These are phyloP conservation scores for Leucosporidium yakuticum DNA, from an alignment of 768 basidiomycete genomes.

Conservation along the genomic window DNA sequence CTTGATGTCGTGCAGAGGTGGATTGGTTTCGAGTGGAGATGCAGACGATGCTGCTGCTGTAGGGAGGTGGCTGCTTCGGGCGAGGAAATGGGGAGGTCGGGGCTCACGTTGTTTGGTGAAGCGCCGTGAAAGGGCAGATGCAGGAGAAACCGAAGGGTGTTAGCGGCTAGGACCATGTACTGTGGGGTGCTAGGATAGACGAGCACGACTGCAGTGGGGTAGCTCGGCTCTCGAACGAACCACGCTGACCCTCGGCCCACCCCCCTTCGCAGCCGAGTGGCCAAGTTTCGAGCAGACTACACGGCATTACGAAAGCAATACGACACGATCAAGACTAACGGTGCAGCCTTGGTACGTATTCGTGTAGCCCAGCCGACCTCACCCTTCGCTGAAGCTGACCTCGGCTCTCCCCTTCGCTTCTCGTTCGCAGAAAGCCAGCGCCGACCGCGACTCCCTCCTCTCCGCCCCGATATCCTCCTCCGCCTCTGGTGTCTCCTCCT, in stretches of 20 bases:
- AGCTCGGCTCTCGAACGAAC: too few species aligned
- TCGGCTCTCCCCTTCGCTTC: background rate
- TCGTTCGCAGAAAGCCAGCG: constrained; percentile 1
- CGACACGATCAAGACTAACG: constrained; percentile 58
- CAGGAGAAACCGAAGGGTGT: too few species aligned
- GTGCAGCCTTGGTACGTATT: background rate
- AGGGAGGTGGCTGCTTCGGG: background rate
- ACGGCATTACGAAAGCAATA: constrained; percentile 73
- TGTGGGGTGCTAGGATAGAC: too few species aligned
- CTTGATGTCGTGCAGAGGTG: background rate
- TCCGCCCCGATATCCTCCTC: constrained; percentile 12
- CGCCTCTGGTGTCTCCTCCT: constrained; percentile 4
- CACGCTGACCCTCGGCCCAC: too few species aligned
- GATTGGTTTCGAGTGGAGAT: background rate
- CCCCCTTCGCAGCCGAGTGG: constrained; percentile 62
- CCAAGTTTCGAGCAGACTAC: constrained; percentile 85
- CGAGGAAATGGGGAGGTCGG: background rate
- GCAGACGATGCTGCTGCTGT: background rate
- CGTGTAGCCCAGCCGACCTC: too few species aligned
- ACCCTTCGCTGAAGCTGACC: too few species aligned
- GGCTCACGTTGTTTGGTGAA: too few species aligned
- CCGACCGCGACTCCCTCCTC: constrained; percentile 19
- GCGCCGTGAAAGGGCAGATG: too few species aligned
- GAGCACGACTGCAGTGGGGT: too few species aligned
- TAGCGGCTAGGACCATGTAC: too few species aligned